Percentiles rank a stretch among this genome's conserved stretches.
Evolutionary conservation across 257 asterid species (phyloP).

Genomic region (Scutellaria baicalensis): DNA sequence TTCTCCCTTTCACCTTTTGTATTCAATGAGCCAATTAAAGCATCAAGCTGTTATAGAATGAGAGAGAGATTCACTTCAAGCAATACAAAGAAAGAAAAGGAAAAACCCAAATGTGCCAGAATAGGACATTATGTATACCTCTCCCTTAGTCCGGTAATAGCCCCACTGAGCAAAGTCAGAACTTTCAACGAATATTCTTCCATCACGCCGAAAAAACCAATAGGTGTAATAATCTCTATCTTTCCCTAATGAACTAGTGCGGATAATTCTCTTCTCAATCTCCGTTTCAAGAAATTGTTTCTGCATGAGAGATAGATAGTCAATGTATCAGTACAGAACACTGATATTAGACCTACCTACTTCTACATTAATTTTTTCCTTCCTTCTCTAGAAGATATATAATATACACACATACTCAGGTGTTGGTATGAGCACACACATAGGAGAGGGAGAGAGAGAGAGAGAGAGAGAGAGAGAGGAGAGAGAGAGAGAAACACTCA

Average conservation of each 20-base stretch:
- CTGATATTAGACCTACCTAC: not conserved
- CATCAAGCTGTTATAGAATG: constrained; percentile 54
- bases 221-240: constrained; percentile 64
- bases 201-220: constrained; percentile 89
- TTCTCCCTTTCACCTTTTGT: constrained; percentile 78
- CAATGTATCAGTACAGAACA: constrained; percentile 1
- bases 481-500: constrained; percentile 24
- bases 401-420: not conserved
- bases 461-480: constrained; percentile 1
- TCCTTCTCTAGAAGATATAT: not conserved
- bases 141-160: constrained; percentile 70
- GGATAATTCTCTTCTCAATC: constrained; percentile 83
- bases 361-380: not conserved
- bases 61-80: not conserved
- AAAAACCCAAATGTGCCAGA: constrained; percentile 4
- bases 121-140: constrained; percentile 43
- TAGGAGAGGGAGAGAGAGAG: not conserved
- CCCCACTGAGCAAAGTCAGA: constrained; percentile 77
- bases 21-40: constrained; percentile 76
- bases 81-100: not conserved
- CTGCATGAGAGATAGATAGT: constrained; percentile 37
- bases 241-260: constrained; percentile 71
- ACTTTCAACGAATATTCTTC: constrained; percentile 77
- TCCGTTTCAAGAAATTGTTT: constrained; percentile 87
- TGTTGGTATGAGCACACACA: not conserved